A percentile compares a stretch with the other conserved stretches of the same genome.
Conservation (phyloP, 768 basidiomycete genomes). For the Hebeloma cylindrosporum region DNA sequence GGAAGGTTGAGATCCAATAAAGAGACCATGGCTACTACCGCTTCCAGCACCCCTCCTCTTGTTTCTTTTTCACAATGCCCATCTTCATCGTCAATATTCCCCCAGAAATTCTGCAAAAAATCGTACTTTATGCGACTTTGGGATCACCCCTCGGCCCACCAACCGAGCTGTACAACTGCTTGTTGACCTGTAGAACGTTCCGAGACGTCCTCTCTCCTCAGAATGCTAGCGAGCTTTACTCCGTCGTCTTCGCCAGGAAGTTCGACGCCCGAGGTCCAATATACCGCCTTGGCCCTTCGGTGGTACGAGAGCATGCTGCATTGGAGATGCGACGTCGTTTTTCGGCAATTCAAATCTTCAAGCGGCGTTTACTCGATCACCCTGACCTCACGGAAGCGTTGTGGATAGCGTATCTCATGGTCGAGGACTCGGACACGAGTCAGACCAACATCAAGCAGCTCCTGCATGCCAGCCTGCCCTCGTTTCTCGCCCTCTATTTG, state of each 20-base stretch:
- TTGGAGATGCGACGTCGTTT: slow-evolving; percentile 48
- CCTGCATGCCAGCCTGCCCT: slow-evolving; percentile 40
- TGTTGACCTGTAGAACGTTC: slow-evolving; percentile 34
- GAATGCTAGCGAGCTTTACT: slow-evolving; percentile 32
- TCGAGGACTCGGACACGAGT: slow-evolving; percentile 50
- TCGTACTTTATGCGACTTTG: slow-evolving; percentile 31
- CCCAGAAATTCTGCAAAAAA: slow-evolving; percentile 35
- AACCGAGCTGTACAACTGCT: slow-evolving; percentile 28
- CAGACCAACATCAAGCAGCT: slow-evolving; percentile 50
- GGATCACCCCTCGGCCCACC: slow-evolving; percentile 34
- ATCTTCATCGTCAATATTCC: slow-evolving; percentile 30
- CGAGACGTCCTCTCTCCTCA: slow-evolving; percentile 24
- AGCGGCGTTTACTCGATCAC: slow-evolving; percentile 34
- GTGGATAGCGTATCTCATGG: slow-evolving; percentile 56
- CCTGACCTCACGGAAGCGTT: slow-evolving; percentile 43
- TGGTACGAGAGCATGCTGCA: slow-evolving; percentile 34
- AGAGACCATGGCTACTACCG: slow-evolving; percentile 9
- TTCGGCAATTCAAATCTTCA: slow-evolving; percentile 45
- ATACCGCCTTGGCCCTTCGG: slow-evolving; percentile 34
- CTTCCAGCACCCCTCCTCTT: not conserved
- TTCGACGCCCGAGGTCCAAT: slow-evolving; percentile 49
- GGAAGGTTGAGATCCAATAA: slow-evolving; percentile 16
- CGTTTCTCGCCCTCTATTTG: slow-evolving; percentile 41
- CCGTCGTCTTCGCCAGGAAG: slow-evolving; percentile 42
- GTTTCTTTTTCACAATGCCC: slow-evolving; percentile 30